These are phyloP conservation scores for Epichloe amarillans DNA, from an alignment of 2,329 filamentous ascomycete genomes.

Conservation along the genomic window DNA sequence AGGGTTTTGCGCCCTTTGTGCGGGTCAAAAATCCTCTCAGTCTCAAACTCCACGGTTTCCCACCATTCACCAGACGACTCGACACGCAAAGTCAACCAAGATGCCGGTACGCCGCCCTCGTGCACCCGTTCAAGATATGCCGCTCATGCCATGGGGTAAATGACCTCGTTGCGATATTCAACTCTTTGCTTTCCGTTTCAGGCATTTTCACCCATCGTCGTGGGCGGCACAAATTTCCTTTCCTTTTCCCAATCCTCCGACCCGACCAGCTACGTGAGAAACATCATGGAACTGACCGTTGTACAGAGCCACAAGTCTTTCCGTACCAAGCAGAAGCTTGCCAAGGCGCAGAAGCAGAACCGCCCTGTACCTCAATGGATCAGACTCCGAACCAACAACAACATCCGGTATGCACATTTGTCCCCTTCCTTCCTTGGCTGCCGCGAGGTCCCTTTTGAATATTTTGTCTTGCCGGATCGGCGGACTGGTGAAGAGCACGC, in stretches of 20 bases:
- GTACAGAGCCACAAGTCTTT: conserved; percentile 96
- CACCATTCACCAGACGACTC: conserved; percentile 23
- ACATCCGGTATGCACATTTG: conserved; percentile 72
- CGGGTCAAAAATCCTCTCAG: conserved; percentile 21
- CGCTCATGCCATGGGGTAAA: not conserved
- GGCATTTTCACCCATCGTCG: not conserved
- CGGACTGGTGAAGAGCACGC: no score
- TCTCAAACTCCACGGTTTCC: conserved; percentile 18
- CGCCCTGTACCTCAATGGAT: conserved; percentile 99
- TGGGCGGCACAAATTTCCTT: not conserved
- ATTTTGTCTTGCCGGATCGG: not conserved
- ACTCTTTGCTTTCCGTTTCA: not conserved
- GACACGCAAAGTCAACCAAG: conserved; percentile 26
- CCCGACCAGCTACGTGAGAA: not conserved
- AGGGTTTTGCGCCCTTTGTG: conserved; percentile 26
- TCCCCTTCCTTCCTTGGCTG: not conserved
- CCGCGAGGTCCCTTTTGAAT: not conserved
- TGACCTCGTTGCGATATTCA: not conserved
- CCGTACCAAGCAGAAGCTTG: conserved; percentile 99
- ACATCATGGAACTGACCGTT: conserved; percentile 5
- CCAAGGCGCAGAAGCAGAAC: conserved; percentile 99
- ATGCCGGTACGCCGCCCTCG: conserved; percentile 25
- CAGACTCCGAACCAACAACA: conserved; percentile 96
- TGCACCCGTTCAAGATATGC: conserved; percentile 3
- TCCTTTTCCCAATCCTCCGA: not conserved